Evolutionary conservation across 1,284 basidiomycete genomes (phyloP), one percentile per base, ranked within the genome.

Genomic region (Fistulina hepatica): DNA sequence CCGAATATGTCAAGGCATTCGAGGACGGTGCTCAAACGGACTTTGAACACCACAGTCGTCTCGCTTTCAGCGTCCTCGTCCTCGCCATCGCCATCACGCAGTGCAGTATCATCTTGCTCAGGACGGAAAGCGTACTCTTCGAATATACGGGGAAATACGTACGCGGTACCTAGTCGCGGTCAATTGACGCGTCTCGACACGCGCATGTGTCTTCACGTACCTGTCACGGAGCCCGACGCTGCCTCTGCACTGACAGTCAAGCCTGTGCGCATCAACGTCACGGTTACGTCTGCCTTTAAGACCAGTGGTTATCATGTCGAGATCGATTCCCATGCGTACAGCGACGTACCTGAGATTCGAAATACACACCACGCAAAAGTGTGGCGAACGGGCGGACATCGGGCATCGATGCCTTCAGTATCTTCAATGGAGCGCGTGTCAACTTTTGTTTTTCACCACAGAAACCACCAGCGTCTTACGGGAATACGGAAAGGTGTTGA

Each of bases 1-100:
- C 92, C 91, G 51, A 93, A 95, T 40, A 95, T 80, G 55, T 93
- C 91, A 28, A 97, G 68, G 50, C 88, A 92, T 50, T 93, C 89
- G 40, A 94, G 71, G 39, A 94, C 61, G 1, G 80, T 81, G 52
- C 77, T 73, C 21, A 97, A 71, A 3, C 81, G 81, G 41, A 95
- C 69, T 54, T 93, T 88, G 51, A 95, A 90, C 1, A 71, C 67
- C 6, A 67, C 52, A 36, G 58, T 71, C 21, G 57, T 50, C 15
- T 44, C 43, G 6, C 51, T 42, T 15, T 59, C 60, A 19, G 58
- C 51, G 26, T 63, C 54, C 13, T 57, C 48, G 12, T 52, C 48
- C 33, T 50, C 46, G 36, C 49, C 49, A 28, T 54, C 44, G n/a
- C 41, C 23, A 21, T 44, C 34, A 15, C 46, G 36, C 21, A 42